Percentiles rank a stretch among this genome's conserved stretches.
These are phyloP conservation scores for Chionographis japonica DNA, from an alignment of 106 monocot genomes.

Conservation along the genomic window DNA sequence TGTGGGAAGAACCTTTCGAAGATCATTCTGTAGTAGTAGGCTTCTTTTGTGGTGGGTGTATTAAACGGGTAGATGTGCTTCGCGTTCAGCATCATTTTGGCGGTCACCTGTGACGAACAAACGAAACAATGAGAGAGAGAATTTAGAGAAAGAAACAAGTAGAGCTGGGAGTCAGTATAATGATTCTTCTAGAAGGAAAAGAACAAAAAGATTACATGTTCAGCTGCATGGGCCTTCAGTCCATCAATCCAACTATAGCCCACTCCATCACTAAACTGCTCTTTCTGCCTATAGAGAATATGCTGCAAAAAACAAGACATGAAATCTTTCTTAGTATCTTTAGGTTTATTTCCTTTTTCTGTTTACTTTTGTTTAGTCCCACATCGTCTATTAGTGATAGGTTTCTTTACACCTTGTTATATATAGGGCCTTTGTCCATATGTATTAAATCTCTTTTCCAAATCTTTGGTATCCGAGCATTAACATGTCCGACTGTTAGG, in stretches of 20 bases:
- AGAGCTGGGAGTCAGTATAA: too few relatives aligned
- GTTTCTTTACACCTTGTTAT: too few relatives aligned
- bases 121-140: neutral
- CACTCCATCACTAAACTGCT: slow-evolving; percentile 82
- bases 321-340: neutral
- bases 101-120: slow-evolving; percentile 32
- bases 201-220: slow-evolving; percentile 30
- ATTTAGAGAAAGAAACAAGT: neutral
- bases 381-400: too few relatives aligned
- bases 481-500: too few relatives aligned
- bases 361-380: too few relatives aligned
- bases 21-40: slow-evolving; percentile 69
- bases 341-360: too few relatives aligned
- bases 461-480: too few relatives aligned
- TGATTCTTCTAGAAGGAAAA: too few relatives aligned
- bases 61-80: slow-evolving; percentile 57
- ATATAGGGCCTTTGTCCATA: too few relatives aligned
- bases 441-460: too few relatives aligned
- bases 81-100: slow-evolving; percentile 70
- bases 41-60: slow-evolving; percentile 67
- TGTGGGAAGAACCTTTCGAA: slow-evolving; percentile 82
- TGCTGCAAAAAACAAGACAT: slow-evolving; percentile 18
- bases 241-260: slow-evolving; percentile 84
- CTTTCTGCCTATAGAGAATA: slow-evolving; percentile 59
- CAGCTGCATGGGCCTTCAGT: slow-evolving; percentile 51